Evolutionary conservation across 2,329 filamentous ascomycete genomes (phyloP), one percentile per base, ranked within the genome.

Genomic region (Chrysosporium queenslandicum): DNA sequence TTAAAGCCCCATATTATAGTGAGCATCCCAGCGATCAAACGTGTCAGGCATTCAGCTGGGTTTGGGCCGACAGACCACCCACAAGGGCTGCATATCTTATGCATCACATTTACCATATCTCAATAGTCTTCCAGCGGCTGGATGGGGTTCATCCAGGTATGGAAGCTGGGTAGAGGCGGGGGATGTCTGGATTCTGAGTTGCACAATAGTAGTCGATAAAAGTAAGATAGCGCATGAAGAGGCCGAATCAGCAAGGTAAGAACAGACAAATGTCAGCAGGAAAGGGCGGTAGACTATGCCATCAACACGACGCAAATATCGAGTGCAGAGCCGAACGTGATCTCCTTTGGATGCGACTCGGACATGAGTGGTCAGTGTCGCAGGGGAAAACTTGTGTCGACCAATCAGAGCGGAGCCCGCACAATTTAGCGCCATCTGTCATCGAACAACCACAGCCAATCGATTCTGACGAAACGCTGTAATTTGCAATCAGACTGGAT

Each of bases 371-470:
- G 36, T 21, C n/a, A 37, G 34, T 6, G 34, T 27, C 8, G 46
- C 34, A 49, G 47, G 47, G 47, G 47, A 32, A 37, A 16, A 25
- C 16, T 2, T 9, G 6, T 6, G 20, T 12, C n/a, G 25, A 43
- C 49, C 40, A 41, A 37, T 46, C 29, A 46, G 7, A 20, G 11
- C 3, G 2, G 18, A n/a, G 11, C 4, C 9, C 43, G 23, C 43
- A 23, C n/a, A n/a, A n/a, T 41, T 57, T 70, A 70, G 66, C 62
- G 66, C 58, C 58, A 65, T 55, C 64, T 60, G 20, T 30, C 59
- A 69, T 64, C 63, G 63, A 59, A 58, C 61, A 62, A 54, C 62
- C 57, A 70, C 43, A 65, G 60, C 68, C 69, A 70, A 69, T 61
- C 65, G 61, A 61, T 70, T 63, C 56, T 54, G 46, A 55, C 58